Percentiles rank a stretch among this genome's conserved stretches.
Conservation (phyloP, 495 filamentous ascomycete genomes). For the Penicillium malachiteum region DNA sequence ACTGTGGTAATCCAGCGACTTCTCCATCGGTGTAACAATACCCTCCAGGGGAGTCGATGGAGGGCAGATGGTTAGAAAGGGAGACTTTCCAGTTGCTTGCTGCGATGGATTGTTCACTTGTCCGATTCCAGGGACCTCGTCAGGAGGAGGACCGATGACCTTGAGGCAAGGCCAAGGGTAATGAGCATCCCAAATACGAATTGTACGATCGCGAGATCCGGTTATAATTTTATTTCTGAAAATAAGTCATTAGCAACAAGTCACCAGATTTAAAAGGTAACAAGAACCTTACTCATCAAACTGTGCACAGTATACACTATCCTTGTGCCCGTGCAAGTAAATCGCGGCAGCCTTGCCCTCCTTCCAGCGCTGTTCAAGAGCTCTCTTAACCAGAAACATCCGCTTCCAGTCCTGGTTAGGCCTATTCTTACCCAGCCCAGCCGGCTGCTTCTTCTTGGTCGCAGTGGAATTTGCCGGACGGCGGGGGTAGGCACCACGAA, state of each 20-base stretch:
- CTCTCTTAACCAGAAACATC: conserved; percentile 72
- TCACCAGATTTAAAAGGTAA: background rate
- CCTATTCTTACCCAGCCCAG: conserved; percentile 49
- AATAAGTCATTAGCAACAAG: conserved; percentile 6
- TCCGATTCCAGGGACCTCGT: conserved; percentile 23
- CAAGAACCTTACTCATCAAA: conserved; percentile 79
- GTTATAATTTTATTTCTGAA: conserved; percentile 88
- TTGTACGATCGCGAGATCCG: conserved; percentile 90
- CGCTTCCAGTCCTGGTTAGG: conserved; percentile 77
- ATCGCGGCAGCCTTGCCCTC: conserved; percentile 73
- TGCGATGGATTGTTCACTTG: conserved; percentile 39
- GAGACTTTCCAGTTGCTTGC: conserved; percentile 39
- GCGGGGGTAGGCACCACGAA: conserved; percentile 61
- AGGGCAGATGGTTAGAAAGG: conserved; percentile 47
- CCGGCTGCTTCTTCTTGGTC: conserved; percentile 43
- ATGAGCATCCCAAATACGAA: conserved; percentile 91
- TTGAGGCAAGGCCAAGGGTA: conserved; percentile 75
- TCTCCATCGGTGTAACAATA: conserved; percentile 29
- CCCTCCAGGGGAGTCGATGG: conserved; percentile 35
- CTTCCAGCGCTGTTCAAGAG: conserved; percentile 77
- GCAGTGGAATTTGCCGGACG: conserved; percentile 39
- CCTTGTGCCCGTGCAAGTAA: conserved; percentile 86
- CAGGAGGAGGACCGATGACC: conserved; percentile 62
- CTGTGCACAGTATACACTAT: conserved; percentile 96
- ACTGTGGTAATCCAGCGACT: conserved; percentile 60